Evolutionary conservation across 2,329 filamentous ascomycete species (phyloP).

Genomic region (Colletotrichum tropicale): DNA sequence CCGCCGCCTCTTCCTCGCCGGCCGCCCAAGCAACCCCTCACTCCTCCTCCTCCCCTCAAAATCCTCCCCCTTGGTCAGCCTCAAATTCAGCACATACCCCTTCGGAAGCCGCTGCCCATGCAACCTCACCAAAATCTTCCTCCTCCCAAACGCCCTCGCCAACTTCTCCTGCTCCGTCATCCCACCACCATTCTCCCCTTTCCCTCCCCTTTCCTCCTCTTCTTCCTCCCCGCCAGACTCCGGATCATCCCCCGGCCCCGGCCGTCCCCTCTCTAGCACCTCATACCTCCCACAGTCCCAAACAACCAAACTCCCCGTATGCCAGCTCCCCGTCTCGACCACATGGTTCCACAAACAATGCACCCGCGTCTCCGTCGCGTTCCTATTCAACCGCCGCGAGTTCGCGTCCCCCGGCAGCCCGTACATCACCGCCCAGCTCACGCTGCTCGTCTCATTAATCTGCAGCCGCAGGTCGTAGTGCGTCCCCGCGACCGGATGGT

Average conservation of each 20-base stretch:
- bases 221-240: conserved; percentile 24
- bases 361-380: conserved; percentile 66
- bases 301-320: conserved; percentile 63
- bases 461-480: conserved; percentile 75
- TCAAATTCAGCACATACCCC: conserved; percentile 57
- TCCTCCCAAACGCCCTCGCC: conserved; percentile 52
- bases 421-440: conserved; percentile 70
- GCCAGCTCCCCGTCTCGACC: conserved; percentile 58
- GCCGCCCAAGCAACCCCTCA: conserved; percentile 21
- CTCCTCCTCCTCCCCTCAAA: conserved; percentile 28
- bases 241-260: conserved; percentile 34
- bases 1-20: background rate
- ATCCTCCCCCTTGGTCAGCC: conserved; percentile 52
- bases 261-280: conserved; percentile 48
- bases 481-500: conserved; percentile 71
- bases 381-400: conserved; percentile 56
- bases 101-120: conserved; percentile 58
- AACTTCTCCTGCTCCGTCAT: conserved; percentile 52
- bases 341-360: conserved; percentile 69
- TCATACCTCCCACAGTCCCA: conserved; percentile 68
- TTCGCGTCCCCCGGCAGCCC: conserved; percentile 64
- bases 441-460: conserved; percentile 69
- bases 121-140: conserved; percentile 62
- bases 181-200: conserved; percentile 10
- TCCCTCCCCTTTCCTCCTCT: conserved; percentile 26